Conservation (phyloP, 495 filamentous ascomycete genomes). For the Penicillium flavigenum region DNA sequence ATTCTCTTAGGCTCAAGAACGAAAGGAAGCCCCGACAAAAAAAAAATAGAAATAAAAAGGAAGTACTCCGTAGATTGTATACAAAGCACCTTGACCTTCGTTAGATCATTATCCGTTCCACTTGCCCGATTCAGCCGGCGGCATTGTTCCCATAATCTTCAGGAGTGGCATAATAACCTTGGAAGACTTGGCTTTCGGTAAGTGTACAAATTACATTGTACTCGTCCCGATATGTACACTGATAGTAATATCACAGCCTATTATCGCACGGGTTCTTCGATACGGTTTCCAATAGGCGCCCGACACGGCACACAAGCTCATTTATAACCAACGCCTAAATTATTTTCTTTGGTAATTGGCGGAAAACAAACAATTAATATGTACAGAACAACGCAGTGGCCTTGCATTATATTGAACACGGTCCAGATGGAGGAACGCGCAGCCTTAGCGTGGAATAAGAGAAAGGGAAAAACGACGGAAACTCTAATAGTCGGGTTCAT, state of each 20-base stretch:
- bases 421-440: constrained; percentile 8
- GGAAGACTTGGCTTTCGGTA: constrained; percentile 4
- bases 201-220: background rate
- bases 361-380: constrained; percentile 2
- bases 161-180: constrained; percentile 2
- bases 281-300: constrained; percentile 15
- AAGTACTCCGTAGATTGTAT: background rate
- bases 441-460: constrained; percentile 12
- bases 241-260: constrained; percentile 10
- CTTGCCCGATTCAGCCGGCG: constrained; percentile 8
- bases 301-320: constrained; percentile 22
- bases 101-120: constrained; percentile 7
- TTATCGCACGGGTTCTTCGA: background rate
- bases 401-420: background rate
- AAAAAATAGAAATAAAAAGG: background rate
- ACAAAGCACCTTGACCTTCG: background rate
- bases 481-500: constrained; percentile 9
- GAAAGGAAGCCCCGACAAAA: background rate
- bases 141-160: constrained; percentile 3
- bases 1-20: background rate
- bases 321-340: background rate
- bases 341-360: background rate
- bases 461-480: constrained; percentile 2
- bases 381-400: constrained; percentile 10
- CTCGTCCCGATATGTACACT: background rate